Conservation (phyloP, 441 rosid species). For the Croton setiger region DNA sequence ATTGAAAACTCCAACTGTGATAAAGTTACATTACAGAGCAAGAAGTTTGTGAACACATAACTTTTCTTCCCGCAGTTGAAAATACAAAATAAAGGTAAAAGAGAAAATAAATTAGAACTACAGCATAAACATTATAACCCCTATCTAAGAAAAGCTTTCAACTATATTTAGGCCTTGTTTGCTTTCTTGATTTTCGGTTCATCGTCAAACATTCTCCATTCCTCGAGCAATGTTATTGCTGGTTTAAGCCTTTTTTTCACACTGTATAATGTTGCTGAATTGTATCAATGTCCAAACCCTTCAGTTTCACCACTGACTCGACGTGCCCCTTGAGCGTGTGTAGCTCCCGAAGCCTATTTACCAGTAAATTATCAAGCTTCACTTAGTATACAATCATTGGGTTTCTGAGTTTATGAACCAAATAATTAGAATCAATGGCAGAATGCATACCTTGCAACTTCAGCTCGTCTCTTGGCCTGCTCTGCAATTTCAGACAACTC, state of each 20-base stretch:
- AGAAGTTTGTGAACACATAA: constrained; percentile 20
- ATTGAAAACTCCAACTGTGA: constrained; percentile 15
- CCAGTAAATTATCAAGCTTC: too few relatives aligned
- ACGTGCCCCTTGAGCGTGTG: constrained; percentile 95
- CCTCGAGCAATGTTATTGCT: neutral
- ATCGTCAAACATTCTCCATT: constrained; percentile 4
- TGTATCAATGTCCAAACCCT: constrained; percentile 89
- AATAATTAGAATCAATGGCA: neutral
- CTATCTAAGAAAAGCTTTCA: constrained; percentile 16
- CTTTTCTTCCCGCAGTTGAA: constrained; percentile 21
- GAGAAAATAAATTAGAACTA: constrained; percentile 25
- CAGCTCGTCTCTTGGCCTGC: constrained; percentile 94
- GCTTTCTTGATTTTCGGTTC: constrained; percentile 1
- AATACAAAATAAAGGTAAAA: constrained; percentile 20
- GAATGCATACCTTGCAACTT: constrained; percentile 67
- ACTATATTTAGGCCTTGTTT: constrained; percentile 22
- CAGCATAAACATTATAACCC: constrained; percentile 23
- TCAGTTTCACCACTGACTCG: constrained; percentile 92
- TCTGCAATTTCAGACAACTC: constrained; percentile 90
- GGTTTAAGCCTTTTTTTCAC: constrained; percentile 24
- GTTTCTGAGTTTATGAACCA: too few relatives aligned
- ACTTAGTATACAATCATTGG: too few relatives aligned
- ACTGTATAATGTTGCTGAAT: constrained; percentile 95
- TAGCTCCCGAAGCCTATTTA: constrained; percentile 81
- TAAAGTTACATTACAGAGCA: constrained; percentile 21